A percentile compares a stretch with the other conserved stretches of the same genome.
These are phyloP conservation scores for Aspergillus hortae DNA, from an alignment of 2,329 filamentous ascomycete species.

Conservation along the genomic window DNA sequence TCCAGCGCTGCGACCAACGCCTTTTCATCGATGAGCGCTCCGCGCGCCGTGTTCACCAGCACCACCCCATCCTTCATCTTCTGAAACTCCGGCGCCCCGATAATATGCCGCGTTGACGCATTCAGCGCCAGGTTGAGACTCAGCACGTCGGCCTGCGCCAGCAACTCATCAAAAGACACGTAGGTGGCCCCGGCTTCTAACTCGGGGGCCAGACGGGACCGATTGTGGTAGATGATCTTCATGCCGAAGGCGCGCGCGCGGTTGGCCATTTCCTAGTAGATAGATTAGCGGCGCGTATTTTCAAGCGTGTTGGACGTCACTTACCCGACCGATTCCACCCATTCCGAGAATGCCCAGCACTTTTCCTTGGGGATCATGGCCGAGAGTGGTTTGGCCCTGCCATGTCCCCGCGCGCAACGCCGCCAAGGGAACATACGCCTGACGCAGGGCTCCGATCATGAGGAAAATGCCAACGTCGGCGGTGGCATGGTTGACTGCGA, in stretches of 20 bases:
- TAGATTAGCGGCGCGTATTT: not conserved
- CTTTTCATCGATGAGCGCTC: constrained; percentile 45
- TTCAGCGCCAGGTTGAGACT: constrained; percentile 46
- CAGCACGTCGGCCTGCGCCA: constrained; percentile 45
- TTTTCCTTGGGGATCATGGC: constrained; percentile 46
- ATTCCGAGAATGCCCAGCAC: constrained; percentile 46
- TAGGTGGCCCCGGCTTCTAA: constrained; percentile 42
- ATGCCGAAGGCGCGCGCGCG: constrained; percentile 46
- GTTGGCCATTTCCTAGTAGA: constrained; percentile 41
- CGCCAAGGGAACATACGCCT: constrained; percentile 40
- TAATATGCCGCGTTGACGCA: constrained; percentile 44
- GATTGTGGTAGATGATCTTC: constrained; percentile 48
- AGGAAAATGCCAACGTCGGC: constrained; percentile 47
- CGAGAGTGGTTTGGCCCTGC: constrained; percentile 40
- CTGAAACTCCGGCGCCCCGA: constrained; percentile 42
- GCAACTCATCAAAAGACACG: constrained; percentile 44
- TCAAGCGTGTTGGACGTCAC: constrained; percentile 6
- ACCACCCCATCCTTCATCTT: constrained; percentile 46
- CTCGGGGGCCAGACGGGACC: constrained; percentile 38
- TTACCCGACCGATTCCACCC: constrained; percentile 47
- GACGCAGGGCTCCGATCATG: constrained; percentile 46
- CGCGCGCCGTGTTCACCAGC: constrained; percentile 44
- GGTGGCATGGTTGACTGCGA: constrained; percentile 46
- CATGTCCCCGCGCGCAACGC: constrained; percentile 42
- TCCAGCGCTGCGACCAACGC: constrained; percentile 44